phyloP scores from a whole-genome alignment of 2,329 filamentous ascomycete genomes.

The Cladosporium sp. region DNA sequence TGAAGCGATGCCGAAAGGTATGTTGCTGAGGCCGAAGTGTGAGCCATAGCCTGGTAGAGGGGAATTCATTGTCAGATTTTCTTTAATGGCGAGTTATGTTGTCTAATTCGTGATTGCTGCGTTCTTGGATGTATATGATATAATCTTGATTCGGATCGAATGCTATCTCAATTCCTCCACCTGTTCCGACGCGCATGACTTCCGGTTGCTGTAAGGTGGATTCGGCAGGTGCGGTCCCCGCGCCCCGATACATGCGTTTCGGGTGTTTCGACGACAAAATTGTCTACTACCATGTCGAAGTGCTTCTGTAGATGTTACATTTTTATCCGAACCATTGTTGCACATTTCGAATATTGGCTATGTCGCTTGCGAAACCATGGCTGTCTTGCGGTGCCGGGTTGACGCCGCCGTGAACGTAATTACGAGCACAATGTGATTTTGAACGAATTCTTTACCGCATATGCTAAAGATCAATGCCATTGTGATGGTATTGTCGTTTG shows the following conservation, averaged over 20 bases:
- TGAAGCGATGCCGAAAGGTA: slow-evolving; percentile 56
- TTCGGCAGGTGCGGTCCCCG: not conserved
- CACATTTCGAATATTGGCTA: not conserved
- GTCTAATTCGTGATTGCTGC: not conserved
- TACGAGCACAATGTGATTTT: too few species aligned
- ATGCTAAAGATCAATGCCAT: too few species aligned
- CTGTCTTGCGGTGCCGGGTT: too few species aligned
- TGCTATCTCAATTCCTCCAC: not conserved
- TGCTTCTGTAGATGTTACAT: not conserved
- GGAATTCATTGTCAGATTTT: slow-evolving; percentile 18
- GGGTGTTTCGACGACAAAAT: not conserved
- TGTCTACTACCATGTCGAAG: accelerated
- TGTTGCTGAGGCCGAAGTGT: slow-evolving; percentile 55
- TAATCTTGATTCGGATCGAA: not conserved
- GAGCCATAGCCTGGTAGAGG: slow-evolving; percentile 26
- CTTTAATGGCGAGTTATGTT: not conserved
- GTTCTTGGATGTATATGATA: not conserved
- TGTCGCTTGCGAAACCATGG: not conserved
- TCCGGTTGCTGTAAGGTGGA: not conserved
- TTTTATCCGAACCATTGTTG: too few species aligned
- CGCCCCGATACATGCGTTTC: not conserved
- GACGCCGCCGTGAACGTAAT: too few species aligned
- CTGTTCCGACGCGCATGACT: slow-evolving; percentile 1
- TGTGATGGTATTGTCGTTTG: too few species aligned
- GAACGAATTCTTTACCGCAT: too few species aligned